Conservation (phyloP, 1,139 yeast species). For the Petasospora fabianii region DNA sequence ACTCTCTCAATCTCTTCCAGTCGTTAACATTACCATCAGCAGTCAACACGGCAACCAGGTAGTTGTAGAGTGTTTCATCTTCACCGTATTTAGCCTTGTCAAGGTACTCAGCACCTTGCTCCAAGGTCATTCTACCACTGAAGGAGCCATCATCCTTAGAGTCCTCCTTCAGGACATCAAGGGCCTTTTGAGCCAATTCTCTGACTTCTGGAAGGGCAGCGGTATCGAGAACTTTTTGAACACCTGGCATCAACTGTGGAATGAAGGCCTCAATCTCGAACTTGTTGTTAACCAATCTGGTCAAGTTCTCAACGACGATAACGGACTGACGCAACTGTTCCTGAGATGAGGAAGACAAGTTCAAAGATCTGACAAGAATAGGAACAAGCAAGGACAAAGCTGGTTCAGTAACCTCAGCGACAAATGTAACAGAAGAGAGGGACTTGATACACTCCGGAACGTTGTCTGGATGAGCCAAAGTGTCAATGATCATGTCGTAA, state of each 20-base stretch:
- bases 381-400: constrained; percentile 89
- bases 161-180: constrained; percentile 77
- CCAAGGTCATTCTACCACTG: constrained; percentile 66
- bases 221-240: constrained; percentile 79
- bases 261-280: constrained; percentile 85
- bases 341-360: constrained; percentile 85
- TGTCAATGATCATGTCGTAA: constrained; percentile 78
- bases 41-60: constrained; percentile 54
- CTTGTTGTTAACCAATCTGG: constrained; percentile 91
- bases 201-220: constrained; percentile 97
- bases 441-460: constrained; percentile 89
- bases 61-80: constrained; percentile 34
- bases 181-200: constrained; percentile 85
- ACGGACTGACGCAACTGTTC: constrained; percentile 97
- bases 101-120: constrained; percentile 50
- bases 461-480: constrained; percentile 84
- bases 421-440: constrained; percentile 91
- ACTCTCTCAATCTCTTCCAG: constrained; percentile 70
- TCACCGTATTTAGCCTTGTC: constrained; percentile 35
- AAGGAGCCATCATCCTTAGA: constrained; percentile 56
- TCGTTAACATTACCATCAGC: constrained; percentile 87
- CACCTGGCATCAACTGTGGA: constrained; percentile 85
- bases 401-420: constrained; percentile 97
- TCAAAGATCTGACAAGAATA: constrained; percentile 84
- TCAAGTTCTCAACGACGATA: constrained; percentile 91